Percentiles rank a stretch among this genome's conserved stretches.
These are phyloP conservation scores for Hansfordia pulvinata DNA, from an alignment of 2,329 filamentous ascomycete genomes.

Conservation along the genomic window DNA sequence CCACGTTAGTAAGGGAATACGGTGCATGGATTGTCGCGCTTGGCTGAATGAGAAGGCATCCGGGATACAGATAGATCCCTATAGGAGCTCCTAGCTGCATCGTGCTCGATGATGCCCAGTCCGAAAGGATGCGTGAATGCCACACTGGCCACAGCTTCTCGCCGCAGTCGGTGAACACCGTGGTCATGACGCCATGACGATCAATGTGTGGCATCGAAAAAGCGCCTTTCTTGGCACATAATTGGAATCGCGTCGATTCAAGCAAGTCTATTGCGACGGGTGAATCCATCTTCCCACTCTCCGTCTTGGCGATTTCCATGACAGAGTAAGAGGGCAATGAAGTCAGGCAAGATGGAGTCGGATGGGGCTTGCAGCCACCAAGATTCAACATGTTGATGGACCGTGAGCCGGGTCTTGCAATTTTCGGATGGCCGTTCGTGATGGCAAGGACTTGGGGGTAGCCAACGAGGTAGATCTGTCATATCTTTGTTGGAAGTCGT, in stretches of 20 bases:
- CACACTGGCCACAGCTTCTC: constrained; percentile 1
- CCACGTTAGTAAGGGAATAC: constrained; percentile 1
- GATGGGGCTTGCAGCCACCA: background rate
- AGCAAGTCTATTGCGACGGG: no score
- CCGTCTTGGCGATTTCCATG: background rate
- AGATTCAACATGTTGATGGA: background rate
- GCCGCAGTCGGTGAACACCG: constrained; percentile 1
- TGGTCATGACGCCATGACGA: background rate
- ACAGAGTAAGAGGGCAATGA: background rate
- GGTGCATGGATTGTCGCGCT: constrained; percentile 1
- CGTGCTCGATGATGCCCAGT: background rate
- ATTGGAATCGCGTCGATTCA: no score
- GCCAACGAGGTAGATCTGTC: no score
- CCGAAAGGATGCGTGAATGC: background rate
- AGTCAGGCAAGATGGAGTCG: background rate
- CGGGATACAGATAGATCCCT: background rate
- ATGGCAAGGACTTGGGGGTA: no score
- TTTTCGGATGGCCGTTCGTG: no score
- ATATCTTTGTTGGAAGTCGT: no score
- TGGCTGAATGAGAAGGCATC: constrained; percentile 1
- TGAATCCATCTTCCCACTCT: no score
- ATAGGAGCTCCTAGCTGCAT: background rate
- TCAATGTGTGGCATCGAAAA: constrained; percentile 1
- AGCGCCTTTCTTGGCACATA: background rate
- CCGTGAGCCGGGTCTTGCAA: background rate